Evolutionary conservation across 179 eudicot species (phyloP).

Genomic region (Silene coronaria): DNA sequence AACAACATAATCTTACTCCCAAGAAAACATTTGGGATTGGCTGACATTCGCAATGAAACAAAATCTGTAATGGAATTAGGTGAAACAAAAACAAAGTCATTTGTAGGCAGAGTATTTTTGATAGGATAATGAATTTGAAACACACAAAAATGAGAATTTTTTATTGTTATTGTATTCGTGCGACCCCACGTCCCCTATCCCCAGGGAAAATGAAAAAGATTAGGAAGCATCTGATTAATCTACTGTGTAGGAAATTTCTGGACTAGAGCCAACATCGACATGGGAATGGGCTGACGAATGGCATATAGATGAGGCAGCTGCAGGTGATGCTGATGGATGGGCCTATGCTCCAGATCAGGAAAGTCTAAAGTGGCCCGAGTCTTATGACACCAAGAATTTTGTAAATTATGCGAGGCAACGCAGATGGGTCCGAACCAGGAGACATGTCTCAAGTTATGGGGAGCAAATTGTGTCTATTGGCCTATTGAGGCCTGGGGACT

Average conservation of each 20-base stretch:
- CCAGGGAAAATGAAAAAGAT: not conserved
- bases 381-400: slow-evolving; percentile 39
- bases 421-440: slow-evolving; percentile 76
- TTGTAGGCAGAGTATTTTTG: not conserved
- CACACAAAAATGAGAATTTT: not conserved
- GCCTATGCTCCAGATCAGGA: slow-evolving; percentile 72
- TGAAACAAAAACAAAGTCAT: not conserved
- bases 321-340: slow-evolving; percentile 62
- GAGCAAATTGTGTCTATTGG: slow-evolving; percentile 49
- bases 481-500: slow-evolving; percentile 64
- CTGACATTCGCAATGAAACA: not conserved
- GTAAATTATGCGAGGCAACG: slow-evolving; percentile 62
- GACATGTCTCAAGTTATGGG: slow-evolving; percentile 30
- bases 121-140: not conserved
- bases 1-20: not conserved
- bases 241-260: slow-evolving; percentile 43
- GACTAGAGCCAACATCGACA: slow-evolving; percentile 46
- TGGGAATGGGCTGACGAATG: slow-evolving; percentile 93
- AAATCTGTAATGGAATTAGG: not conserved
- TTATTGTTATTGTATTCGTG: not conserved
- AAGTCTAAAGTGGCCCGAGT: slow-evolving; percentile 66
- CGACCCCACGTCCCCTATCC: not conserved
- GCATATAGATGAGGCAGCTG: slow-evolving; percentile 60
- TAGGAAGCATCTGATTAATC: slow-evolving; percentile 11
- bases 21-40: not conserved